Base-by-base conservation (phyloP, 2,329 filamentous ascomycete species). In the Tolypocladium ophioglossoides region DNA sequence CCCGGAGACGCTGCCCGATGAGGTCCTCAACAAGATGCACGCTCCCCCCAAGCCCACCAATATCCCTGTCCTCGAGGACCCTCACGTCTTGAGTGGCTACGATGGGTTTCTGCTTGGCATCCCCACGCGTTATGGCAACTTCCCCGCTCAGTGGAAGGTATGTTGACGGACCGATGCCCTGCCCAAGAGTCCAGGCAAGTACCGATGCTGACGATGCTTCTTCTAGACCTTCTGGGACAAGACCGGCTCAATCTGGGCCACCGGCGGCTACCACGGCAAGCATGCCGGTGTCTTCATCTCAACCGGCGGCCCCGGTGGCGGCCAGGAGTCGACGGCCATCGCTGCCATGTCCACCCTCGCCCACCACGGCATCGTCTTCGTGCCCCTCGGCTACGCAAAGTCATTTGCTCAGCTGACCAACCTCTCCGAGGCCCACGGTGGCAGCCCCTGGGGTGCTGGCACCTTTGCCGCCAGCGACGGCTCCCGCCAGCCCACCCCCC, bases 61-160 rank as follows among this genome's bases (percentile, higher is more conserved):
- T 67, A 75, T 94, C 69, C 80, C 84, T 55, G 70, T 89, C 62
- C 77, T 85, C 51, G 69, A 79, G 20, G 74, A 80, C 66, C 78
- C 83, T 7, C 52, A 66, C 14, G 75, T 70, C 35, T 84, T 96
- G 46, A 82, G 85, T 66, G 59, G 76, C 52, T 97, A 95, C 76
- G 91, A 97, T 67, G 94, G 78, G 62, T 85, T 96, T 77, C 85
- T 99, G 60, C 81, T 97, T 65, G 94, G 94, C 62, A 94, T 97
- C 70, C 94, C 94, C 56, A 99, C 94, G 52, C 84, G 94, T 62
- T 99, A 89, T 76, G 94, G 94, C 65, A 97, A 95, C 83, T 96
- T 96, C 80, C 91, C 92, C 50, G 89, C 86, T 20, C 94, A 99
- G 76, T 96, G 88, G 88, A 96, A 94, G 79, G 73, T 72, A 60